These are phyloP conservation scores for Oryza meridionalis DNA, from an alignment of 176 grass and related monocot species.

Conservation along the genomic window DNA sequence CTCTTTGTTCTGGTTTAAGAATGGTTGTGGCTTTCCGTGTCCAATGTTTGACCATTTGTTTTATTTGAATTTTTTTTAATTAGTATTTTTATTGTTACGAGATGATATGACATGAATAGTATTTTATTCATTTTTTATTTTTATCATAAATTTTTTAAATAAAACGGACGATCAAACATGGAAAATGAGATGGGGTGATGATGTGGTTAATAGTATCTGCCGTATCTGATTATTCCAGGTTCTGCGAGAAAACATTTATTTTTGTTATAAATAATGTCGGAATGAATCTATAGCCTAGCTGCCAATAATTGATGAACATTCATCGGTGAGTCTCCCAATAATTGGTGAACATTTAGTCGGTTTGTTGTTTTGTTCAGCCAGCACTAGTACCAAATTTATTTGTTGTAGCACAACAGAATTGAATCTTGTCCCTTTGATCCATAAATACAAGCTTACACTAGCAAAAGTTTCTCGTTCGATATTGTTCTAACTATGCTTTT, in stretches of 20 bases:
- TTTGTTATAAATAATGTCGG: neutral
- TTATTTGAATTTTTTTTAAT: too few relatives aligned
- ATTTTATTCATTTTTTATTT: too few relatives aligned
- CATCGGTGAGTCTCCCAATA: neutral
- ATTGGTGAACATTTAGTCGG: slow-evolving; percentile 24
- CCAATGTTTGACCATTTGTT: too few relatives aligned
- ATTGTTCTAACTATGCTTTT: neutral
- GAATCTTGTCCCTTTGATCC: too few relatives aligned
- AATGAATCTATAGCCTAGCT: neutral
- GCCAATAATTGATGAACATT: slow-evolving; percentile 23
- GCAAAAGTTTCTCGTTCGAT: neutral
- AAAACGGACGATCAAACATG: too few relatives aligned
- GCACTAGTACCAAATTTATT: neutral
- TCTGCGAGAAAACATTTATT: neutral
- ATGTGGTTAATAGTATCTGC: neutral
- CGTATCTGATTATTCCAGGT: neutral
- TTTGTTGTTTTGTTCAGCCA: neutral
- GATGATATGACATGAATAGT: too few relatives aligned
- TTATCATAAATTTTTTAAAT: too few relatives aligned
- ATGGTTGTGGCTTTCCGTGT: too few relatives aligned
- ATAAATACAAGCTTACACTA: neutral
- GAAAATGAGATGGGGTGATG: neutral
- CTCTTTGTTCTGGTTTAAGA: too few relatives aligned
- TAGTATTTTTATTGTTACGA: too few relatives aligned
- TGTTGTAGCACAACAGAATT: neutral